Conservation (phyloP, 805 yeast species). For the Geotrichum ghanense region DNA sequence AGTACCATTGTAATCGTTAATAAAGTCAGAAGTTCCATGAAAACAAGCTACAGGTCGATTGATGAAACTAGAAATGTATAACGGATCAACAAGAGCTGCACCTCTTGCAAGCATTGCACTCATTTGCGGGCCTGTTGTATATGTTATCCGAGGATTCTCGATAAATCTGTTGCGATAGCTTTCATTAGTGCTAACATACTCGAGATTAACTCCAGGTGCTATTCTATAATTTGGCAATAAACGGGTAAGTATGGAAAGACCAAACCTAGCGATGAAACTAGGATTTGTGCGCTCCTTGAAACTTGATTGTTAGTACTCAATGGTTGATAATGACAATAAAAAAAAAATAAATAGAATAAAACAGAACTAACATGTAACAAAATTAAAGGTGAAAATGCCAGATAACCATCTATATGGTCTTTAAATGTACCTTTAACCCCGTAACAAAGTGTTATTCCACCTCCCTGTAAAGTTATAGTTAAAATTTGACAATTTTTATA, state of each 20-base stretch:
- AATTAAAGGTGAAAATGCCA: slow-evolving; percentile 25
- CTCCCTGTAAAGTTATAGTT: slow-evolving; percentile 20
- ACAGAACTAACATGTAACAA: too few relatives aligned
- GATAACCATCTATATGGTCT: slow-evolving; percentile 23
- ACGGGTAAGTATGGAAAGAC: slow-evolving; percentile 19
- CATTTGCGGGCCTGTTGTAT: slow-evolving; percentile 22
- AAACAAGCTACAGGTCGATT: slow-evolving; percentile 25
- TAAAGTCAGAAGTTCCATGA: slow-evolving; percentile 22
- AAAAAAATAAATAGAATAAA: too few relatives aligned
- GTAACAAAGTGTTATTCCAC: slow-evolving; percentile 28
- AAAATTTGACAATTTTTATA: too few relatives aligned
- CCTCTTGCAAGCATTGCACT: slow-evolving; percentile 27
- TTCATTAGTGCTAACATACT: slow-evolving; percentile 20
- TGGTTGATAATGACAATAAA: too few relatives aligned
- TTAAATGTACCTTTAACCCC: slow-evolving; percentile 24
- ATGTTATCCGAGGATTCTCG: slow-evolving; percentile 20
- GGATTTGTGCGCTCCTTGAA: slow-evolving; percentile 15
- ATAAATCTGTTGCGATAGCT: slow-evolving; percentile 12
- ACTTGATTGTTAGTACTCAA: slow-evolving; percentile 15
- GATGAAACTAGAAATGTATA: slow-evolving; percentile 17
- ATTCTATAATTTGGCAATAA: slow-evolving; percentile 20
- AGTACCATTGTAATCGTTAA: slow-evolving; percentile 11
- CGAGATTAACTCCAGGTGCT: slow-evolving; percentile 15
- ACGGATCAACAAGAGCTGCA: slow-evolving; percentile 19
- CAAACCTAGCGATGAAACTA: slow-evolving; percentile 15